Evolutionary conservation across 2,329 filamentous ascomycete genomes (phyloP).

Genomic region (Colletotrichum lini): DNA sequence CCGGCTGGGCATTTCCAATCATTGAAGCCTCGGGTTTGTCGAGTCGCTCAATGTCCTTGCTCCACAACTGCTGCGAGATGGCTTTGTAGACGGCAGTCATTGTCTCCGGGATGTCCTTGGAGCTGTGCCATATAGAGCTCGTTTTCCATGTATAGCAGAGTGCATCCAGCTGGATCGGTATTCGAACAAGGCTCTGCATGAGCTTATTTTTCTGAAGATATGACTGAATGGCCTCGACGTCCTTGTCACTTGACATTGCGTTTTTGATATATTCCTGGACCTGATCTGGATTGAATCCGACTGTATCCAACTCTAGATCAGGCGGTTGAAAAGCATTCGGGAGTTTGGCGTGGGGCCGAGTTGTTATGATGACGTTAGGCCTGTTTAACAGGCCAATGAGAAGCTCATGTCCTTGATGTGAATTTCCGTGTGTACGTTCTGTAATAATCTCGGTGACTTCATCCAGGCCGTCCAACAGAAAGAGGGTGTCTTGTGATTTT

Average conservation of each 20-base stretch:
- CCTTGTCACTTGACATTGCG: no score
- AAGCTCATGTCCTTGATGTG: neutral
- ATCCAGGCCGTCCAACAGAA: slow-evolving; percentile 60
- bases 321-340: slow-evolving; percentile 19
- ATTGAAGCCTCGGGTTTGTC: no score
- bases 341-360: neutral
- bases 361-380: neutral
- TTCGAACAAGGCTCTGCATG: slow-evolving; percentile 55
- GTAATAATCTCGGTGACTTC: slow-evolving; percentile 50
- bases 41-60: slow-evolving; percentile 53
- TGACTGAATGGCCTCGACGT: neutral
- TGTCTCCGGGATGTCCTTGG: slow-evolving; percentile 42
- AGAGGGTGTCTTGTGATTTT: slow-evolving; percentile 47
- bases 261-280: slow-evolving; percentile 43
- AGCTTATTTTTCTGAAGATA: slow-evolving; percentile 39
- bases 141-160: slow-evolving; percentile 58
- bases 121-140: no score
- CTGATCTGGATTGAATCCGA: slow-evolving; percentile 56
- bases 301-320: slow-evolving; percentile 56
- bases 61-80: slow-evolving; percentile 55
- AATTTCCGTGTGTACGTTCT: neutral
- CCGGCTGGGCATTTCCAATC: no score
- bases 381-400: neutral
- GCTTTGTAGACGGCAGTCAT: slow-evolving; percentile 55
- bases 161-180: slow-evolving; percentile 61